phyloP scores from a whole-genome alignment of 2,329 filamentous ascomycete species.

The Thielaviopsis populi region DNA sequence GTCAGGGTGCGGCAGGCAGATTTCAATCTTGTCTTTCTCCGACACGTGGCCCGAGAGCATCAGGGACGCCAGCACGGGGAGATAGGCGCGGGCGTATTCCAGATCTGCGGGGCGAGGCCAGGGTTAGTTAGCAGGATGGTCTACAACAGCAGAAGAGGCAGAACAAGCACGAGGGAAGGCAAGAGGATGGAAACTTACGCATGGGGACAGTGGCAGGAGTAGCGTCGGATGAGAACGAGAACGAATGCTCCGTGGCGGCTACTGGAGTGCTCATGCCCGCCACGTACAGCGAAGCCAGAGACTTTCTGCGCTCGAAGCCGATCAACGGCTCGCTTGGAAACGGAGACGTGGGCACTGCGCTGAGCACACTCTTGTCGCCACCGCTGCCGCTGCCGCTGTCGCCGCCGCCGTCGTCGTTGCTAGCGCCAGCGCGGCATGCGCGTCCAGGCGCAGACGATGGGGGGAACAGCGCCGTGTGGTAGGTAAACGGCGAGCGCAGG shows the following conservation, averaged over 20 bases:
- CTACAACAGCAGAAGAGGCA: neutral
- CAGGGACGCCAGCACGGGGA: slow-evolving; percentile 40
- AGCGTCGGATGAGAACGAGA: neutral
- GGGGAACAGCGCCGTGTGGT: neutral
- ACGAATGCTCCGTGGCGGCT: neutral
- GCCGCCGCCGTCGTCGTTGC: no score
- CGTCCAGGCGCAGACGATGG: no score
- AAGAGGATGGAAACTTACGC: slow-evolving; percentile 27
- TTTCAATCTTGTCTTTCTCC: slow-evolving; percentile 38
- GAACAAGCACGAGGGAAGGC: neutral
- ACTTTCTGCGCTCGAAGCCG: slow-evolving; percentile 14
- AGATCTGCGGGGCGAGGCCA: slow-evolving; percentile 29
- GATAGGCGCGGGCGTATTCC: slow-evolving; percentile 31
- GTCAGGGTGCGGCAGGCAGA: slow-evolving; percentile 42
- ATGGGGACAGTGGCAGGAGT: slow-evolving; percentile 29
- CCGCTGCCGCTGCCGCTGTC: no score
- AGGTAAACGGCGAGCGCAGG: slow-evolving; percentile 10
- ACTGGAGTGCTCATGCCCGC: neutral
- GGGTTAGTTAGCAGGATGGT: neutral
- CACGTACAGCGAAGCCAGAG: slow-evolving; percentile 6
- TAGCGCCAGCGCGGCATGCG: neutral
- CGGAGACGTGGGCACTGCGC: slow-evolving; percentile 2
- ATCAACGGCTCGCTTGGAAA: slow-evolving; percentile 11
- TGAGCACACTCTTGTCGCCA: neutral
- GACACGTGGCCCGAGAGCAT: slow-evolving; percentile 39